These are phyloP conservation scores for Umbelopsis vinacea DNA, from an alignment of 192 early-diverging fungal genomes.

Conservation along the genomic window DNA sequence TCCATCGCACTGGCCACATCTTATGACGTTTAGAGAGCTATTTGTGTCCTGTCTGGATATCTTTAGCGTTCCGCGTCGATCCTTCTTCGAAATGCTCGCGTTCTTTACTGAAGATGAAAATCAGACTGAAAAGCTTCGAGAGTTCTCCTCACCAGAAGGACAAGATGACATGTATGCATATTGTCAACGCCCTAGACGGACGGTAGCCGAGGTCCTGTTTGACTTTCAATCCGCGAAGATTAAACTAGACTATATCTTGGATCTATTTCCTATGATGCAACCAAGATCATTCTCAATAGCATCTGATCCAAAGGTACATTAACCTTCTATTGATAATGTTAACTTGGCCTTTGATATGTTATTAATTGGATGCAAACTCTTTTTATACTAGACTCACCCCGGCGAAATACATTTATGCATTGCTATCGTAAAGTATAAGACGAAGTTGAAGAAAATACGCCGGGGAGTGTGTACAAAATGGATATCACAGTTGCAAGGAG, in stretches of 20 bases:
- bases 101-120: conserved; percentile 73
- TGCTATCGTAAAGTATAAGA: conserved; percentile 87
- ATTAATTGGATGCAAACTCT: background rate
- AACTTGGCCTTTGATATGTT: background rate
- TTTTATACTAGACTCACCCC: conserved; percentile 40
- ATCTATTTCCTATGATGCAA: conserved; percentile 81
- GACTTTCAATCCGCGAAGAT: conserved; percentile 81
- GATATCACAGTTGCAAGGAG: conserved; percentile 51
- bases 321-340: background rate
- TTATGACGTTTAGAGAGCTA: conserved; percentile 76
- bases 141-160: conserved; percentile 79
- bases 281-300: conserved; percentile 89
- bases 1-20: conserved; percentile 53
- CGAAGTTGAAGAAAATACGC: conserved; percentile 71
- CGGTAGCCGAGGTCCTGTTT: conserved; percentile 79
- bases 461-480: conserved; percentile 86
- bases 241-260: conserved; percentile 80
- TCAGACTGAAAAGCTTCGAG: conserved; percentile 81
- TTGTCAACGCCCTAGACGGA: conserved; percentile 79
- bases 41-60: conserved; percentile 81
- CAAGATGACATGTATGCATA: conserved; percentile 92
- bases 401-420: conserved; percentile 73
- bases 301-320: conserved; percentile 50
- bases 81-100: conserved; percentile 88
- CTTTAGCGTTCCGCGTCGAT: conserved; percentile 81